Percentiles rank a stretch among this genome's conserved stretches.
Evolutionary conservation across 202 grass and related monocot genomes (phyloP).

Genomic region (Zizania palustris): DNA sequence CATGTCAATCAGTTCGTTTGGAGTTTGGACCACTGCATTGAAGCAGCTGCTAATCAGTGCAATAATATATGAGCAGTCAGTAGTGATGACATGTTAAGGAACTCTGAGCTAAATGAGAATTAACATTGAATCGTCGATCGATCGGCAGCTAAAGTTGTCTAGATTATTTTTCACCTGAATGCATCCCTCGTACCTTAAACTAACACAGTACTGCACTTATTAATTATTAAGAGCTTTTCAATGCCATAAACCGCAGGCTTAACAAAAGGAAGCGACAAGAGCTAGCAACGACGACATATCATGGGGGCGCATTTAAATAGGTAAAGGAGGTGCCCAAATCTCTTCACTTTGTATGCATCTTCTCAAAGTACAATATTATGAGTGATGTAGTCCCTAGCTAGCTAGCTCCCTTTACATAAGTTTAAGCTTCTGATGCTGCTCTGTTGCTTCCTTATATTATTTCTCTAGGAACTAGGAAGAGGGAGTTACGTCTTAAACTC

Average conservation of each 20-base stretch:
- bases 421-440: background rate
- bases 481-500: too few species aligned
- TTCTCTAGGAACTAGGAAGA: too few species aligned
- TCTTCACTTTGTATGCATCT: background rate
- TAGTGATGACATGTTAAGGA: constrained; percentile 24
- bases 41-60: constrained; percentile 31
- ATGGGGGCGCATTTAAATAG: constrained; percentile 10
- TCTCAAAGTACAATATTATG: background rate
- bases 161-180: constrained; percentile 12
- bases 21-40: constrained; percentile 45
- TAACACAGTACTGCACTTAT: background rate
- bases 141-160: constrained; percentile 30
- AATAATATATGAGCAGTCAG: background rate
- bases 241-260: constrained; percentile 16
- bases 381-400: background rate
- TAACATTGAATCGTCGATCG: constrained; percentile 11
- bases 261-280: constrained; percentile 50
- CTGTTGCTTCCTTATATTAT: too few species aligned
- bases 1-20: constrained; percentile 37
- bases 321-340: background rate
- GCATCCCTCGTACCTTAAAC: background rate
- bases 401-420: too few species aligned
- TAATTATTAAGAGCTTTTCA: background rate
- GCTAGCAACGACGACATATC: background rate
- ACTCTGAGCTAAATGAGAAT: background rate